Conservation (phyloP, 345 rosid species). For the Capsella bursapastoris region DNA sequence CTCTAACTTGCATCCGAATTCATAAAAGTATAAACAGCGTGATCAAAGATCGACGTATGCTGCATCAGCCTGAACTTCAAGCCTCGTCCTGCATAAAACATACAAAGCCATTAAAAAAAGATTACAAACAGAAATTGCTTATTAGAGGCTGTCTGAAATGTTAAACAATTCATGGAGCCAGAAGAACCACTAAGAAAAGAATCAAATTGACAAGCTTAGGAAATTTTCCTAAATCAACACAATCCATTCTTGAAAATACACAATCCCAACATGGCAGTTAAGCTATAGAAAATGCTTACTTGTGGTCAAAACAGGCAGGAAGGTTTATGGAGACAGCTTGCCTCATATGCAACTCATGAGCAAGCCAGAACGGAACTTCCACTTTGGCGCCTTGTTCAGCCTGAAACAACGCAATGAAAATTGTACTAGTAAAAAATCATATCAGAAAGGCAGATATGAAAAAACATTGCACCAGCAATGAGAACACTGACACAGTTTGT, state of each 20-base stretch:
- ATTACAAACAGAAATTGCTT: background rate
- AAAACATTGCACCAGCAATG: background rate
- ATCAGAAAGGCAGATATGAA: background rate
- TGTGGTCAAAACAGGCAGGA: constrained; percentile 77
- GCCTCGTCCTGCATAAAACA: constrained; percentile 59
- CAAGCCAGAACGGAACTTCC: constrained; percentile 82
- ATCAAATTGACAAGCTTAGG: background rate
- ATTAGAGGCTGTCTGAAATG: too few relatives aligned
- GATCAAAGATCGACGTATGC: constrained; percentile 85
- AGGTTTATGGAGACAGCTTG: constrained; percentile 65
- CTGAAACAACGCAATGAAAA: constrained; percentile 42
- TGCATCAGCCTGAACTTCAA: constrained; percentile 92
- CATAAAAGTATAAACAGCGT: constrained; percentile 75
- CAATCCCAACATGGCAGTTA: background rate
- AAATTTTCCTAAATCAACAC: too few relatives aligned
- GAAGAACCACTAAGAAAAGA: background rate
- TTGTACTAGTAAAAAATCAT: background rate
- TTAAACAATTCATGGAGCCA: background rate
- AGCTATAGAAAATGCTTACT: constrained; percentile 50
- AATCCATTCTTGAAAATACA: background rate
- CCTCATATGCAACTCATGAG: constrained; percentile 67
- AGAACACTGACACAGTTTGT: constrained; percentile 57
- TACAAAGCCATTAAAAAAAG: constrained; percentile 5
- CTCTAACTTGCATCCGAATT: constrained; percentile 85
- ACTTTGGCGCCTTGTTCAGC: constrained; percentile 77